These are phyloP conservation scores for Marasmius fiardii DNA, from an alignment of 1,284 basidiomycete species.

Conservation along the genomic window DNA sequence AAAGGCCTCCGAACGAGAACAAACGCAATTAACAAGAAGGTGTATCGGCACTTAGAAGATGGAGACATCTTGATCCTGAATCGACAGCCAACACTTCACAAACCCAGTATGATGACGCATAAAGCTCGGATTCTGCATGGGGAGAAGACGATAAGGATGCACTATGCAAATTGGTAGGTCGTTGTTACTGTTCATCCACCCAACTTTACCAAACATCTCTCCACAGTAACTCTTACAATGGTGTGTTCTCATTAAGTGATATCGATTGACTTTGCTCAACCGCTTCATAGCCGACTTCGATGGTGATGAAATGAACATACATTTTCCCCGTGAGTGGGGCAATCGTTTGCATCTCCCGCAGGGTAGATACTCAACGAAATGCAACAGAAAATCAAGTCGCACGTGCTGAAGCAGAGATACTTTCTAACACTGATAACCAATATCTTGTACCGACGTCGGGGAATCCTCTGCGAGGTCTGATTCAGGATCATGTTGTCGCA, in stretches of 20 bases:
- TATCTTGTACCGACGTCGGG: slow-evolving; percentile 98
- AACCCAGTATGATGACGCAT: slow-evolving; percentile 99
- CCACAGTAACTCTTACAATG: slow-evolving; percentile 93
- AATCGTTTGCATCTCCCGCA: background rate
- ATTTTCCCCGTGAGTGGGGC: slow-evolving; percentile 84
- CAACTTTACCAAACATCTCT: slow-evolving; percentile 8
- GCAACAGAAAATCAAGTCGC: slow-evolving; percentile 83
- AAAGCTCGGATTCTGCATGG: slow-evolving; percentile 90
- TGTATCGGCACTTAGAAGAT: slow-evolving; percentile 92
- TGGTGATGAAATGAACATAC: slow-evolving; percentile 99
- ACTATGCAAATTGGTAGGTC: slow-evolving; percentile 95
- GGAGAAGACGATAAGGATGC: slow-evolving; percentile 99
- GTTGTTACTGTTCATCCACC: background rate
- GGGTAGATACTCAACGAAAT: background rate
- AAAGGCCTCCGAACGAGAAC: slow-evolving; percentile 69
- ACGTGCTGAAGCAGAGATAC: slow-evolving; percentile 89
- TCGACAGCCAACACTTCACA: slow-evolving; percentile 97
- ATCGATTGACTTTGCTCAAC: slow-evolving; percentile 10
- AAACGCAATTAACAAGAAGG: slow-evolving; percentile 90
- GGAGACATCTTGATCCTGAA: slow-evolving; percentile 97
- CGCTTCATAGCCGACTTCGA: slow-evolving; percentile 87
- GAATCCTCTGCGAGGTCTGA: slow-evolving; percentile 95
- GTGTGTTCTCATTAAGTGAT: slow-evolving; percentile 34
- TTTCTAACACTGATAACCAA: slow-evolving; percentile 99
- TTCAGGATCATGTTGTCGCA: slow-evolving; percentile 99